Evolutionary conservation across 331 rosid species (phyloP).

Genomic region (Malus hybrid): DNA sequence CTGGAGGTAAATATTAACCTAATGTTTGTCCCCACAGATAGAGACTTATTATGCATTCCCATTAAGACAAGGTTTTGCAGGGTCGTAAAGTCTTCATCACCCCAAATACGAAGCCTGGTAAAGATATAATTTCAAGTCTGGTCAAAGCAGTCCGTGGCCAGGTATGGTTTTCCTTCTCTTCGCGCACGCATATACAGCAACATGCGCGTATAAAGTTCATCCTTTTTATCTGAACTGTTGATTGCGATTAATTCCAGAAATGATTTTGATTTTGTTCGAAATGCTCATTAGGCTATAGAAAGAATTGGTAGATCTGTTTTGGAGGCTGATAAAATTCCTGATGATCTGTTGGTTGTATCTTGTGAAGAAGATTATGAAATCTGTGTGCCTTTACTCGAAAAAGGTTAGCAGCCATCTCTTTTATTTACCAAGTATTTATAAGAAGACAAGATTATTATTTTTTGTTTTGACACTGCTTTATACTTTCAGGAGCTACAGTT

Average conservation of each 20-base stretch:
- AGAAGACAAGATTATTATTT: neutral
- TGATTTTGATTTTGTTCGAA: constrained; percentile 5
- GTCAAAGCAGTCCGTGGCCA: constrained; percentile 75
- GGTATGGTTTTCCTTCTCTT: constrained; percentile 25
- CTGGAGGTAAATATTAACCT: constrained; percentile 38
- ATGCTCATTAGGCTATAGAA: constrained; percentile 53
- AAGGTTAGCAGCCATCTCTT: constrained; percentile 45
- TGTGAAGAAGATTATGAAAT: constrained; percentile 78
- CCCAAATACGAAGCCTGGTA: constrained; percentile 79
- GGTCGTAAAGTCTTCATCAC: constrained; percentile 79
- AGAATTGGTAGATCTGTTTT: constrained; percentile 52
- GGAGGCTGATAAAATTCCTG: constrained; percentile 47
- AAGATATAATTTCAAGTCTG: constrained; percentile 58
- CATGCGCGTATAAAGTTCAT: neutral
- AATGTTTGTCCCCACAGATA: constrained; percentile 2
- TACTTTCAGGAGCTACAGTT: constrained; percentile 60
- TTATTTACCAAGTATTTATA: neutral
- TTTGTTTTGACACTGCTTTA: constrained; percentile 2
- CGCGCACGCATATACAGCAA: neutral
- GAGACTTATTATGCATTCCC: constrained; percentile 11
- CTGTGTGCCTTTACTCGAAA: constrained; percentile 75
- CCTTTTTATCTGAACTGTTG: neutral
- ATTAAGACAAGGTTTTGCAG: constrained; percentile 32
- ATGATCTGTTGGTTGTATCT: constrained; percentile 72
- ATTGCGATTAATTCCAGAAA: constrained; percentile 12